These are phyloP conservation scores for Cercospora sp. DNA, from an alignment of 2,329 filamentous ascomycete genomes.

Conservation along the genomic window DNA sequence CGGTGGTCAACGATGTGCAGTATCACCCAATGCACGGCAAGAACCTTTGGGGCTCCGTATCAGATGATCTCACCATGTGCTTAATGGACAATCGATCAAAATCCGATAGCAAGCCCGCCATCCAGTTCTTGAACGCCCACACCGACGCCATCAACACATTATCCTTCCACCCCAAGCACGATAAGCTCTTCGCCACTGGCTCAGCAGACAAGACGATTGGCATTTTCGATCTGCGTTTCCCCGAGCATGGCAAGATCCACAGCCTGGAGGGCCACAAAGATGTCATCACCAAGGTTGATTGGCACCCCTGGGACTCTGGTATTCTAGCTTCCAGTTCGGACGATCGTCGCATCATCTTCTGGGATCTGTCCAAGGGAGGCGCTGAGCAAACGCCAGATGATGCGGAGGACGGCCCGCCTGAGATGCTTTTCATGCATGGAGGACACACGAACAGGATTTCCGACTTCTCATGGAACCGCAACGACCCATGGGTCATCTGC, in stretches of 20 bases:
- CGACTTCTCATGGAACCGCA: slow-evolving; percentile 97
- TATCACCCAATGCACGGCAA: slow-evolving; percentile 80
- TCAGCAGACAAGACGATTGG: slow-evolving; percentile 94
- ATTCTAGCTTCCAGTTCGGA: slow-evolving; percentile 90
- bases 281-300: slow-evolving; percentile 85
- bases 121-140: slow-evolving; percentile 75
- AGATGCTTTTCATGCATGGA: slow-evolving; percentile 98
- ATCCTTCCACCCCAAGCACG: slow-evolving; percentile 88
- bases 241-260: slow-evolving; percentile 77
- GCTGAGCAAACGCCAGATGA: slow-evolving; percentile 95
- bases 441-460: slow-evolving; percentile 96
- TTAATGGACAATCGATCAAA: slow-evolving; percentile 79
- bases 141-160: slow-evolving; percentile 93
- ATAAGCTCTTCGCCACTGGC: slow-evolving; percentile 85
- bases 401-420: slow-evolving; percentile 88
- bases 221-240: slow-evolving; percentile 81
- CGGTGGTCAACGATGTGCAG: slow-evolving; percentile 95
- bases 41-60: slow-evolving; percentile 86
- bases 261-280: slow-evolving; percentile 85
- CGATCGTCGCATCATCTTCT: slow-evolving; percentile 91
- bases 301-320: slow-evolving; percentile 88
- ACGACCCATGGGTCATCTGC: slow-evolving; percentile 94
- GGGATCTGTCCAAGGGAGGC: slow-evolving; percentile 89
- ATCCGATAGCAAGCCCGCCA: slow-evolving; percentile 52
- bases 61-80: slow-evolving; percentile 90